Evolutionary conservation across 2,329 filamentous ascomycete species (phyloP).

Genomic region (Daldinia eschscholtzii): DNA sequence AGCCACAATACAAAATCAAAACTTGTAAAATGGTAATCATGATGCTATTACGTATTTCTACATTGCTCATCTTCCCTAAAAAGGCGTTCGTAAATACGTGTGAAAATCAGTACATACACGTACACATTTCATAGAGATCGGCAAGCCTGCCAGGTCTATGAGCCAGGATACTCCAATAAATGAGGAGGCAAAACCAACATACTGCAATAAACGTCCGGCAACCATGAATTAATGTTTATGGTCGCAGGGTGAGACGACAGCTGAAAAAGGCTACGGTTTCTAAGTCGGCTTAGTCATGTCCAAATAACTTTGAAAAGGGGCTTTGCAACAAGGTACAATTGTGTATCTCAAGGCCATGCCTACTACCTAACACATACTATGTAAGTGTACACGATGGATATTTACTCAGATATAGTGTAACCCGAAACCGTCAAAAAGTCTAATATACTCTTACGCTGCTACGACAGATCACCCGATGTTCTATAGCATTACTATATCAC

Average conservation of each 20-base stretch:
- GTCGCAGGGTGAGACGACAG: slow-evolving; percentile 17
- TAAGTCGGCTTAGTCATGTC: slow-evolving; percentile 5
- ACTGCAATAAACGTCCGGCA: slow-evolving; percentile 31
- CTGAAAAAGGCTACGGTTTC: slow-evolving; percentile 1
- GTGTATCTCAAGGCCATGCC: neutral
- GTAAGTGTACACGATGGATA: too few relatives aligned
- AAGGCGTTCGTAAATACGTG: slow-evolving; percentile 27
- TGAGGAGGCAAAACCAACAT: slow-evolving; percentile 27
- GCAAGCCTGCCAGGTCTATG: slow-evolving; percentile 26
- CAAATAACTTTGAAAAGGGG: slow-evolving; percentile 29
- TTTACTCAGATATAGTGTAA: neutral
- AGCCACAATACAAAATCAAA: slow-evolving; percentile 1
- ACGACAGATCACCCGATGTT: slow-evolving; percentile 13
- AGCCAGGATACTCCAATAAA: slow-evolving; percentile 33
- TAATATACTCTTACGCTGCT: slow-evolving; percentile 8
- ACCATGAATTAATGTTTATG: slow-evolving; percentile 34
- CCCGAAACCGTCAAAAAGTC: slow-evolving; percentile 24
- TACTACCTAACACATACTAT: neutral
- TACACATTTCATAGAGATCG: slow-evolving; percentile 43
- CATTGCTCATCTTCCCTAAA: slow-evolving; percentile 12
- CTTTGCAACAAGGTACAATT: slow-evolving; percentile 23
- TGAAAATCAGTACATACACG: slow-evolving; percentile 28
- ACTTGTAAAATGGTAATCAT: slow-evolving; percentile 20
- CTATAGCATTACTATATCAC: slow-evolving; percentile 15
- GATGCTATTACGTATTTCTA: slow-evolving; percentile 14